Evolutionary conservation across 441 rosid genomes (phyloP).

Genomic region (Macaranga tanarius): DNA sequence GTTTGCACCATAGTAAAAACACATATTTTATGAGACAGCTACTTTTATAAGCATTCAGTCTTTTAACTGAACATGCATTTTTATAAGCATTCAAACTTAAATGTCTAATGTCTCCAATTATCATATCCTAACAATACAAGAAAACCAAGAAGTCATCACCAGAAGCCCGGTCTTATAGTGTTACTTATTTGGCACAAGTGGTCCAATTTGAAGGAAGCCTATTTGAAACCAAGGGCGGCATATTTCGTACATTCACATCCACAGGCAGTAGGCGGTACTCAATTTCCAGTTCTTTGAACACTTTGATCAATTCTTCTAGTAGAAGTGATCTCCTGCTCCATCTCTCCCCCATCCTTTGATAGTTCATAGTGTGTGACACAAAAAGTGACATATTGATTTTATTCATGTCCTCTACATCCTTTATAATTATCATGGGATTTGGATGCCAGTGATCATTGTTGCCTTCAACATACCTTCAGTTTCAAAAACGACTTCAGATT

Average conservation of each 20-base stretch:
- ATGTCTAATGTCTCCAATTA: too few relatives aligned
- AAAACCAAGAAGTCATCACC: too few relatives aligned
- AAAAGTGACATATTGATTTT: slow-evolving; percentile 45
- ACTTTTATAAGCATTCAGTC: too few relatives aligned
- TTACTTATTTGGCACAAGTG: slow-evolving; percentile 13
- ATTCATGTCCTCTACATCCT: slow-evolving; percentile 62
- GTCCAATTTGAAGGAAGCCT: slow-evolving; percentile 39
- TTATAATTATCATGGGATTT: slow-evolving; percentile 36
- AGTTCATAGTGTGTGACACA: slow-evolving; percentile 51
- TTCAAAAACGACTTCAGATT: not conserved
- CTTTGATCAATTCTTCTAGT: slow-evolving; percentile 47
- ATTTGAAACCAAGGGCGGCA: slow-evolving; percentile 27
- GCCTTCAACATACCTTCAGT: slow-evolving; percentile 47
- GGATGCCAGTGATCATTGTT: slow-evolving; percentile 51
- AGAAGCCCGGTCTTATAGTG: too few relatives aligned
- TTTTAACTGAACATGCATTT: too few relatives aligned
- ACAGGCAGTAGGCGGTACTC: slow-evolving; percentile 56
- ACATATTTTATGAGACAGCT: too few relatives aligned
- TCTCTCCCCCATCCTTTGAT: slow-evolving; percentile 51
- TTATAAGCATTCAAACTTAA: too few relatives aligned
- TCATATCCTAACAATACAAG: too few relatives aligned
- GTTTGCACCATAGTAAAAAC: too few relatives aligned
- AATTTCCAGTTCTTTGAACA: slow-evolving; percentile 54
- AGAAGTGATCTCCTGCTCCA: slow-evolving; percentile 42
- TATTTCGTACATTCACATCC: slow-evolving; percentile 48